phyloP scores from a whole-genome alignment of 2,329 filamentous ascomycete species.

The Alternaria brassicae region DNA sequence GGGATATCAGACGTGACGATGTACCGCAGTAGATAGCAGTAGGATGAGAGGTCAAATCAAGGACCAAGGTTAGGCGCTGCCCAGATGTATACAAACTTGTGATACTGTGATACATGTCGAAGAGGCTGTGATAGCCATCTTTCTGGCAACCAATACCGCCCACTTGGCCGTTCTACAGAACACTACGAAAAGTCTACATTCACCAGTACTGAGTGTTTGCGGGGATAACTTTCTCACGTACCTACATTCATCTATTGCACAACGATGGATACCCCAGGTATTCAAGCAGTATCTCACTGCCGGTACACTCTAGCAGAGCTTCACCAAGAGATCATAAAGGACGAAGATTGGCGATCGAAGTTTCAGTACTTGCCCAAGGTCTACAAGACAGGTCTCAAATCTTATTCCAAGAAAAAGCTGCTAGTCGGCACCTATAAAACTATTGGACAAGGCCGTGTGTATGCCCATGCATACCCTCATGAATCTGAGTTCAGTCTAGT shows the following conservation, averaged over 20 bases:
- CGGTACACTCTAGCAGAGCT: background rate
- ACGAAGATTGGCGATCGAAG: background rate
- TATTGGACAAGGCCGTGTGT: background rate
- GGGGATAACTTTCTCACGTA: background rate
- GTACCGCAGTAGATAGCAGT: conserved; percentile 10
- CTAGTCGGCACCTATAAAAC: background rate
- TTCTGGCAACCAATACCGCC: no score
- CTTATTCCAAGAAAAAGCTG: background rate
- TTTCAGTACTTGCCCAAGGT: background rate
- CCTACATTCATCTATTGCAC: background rate
- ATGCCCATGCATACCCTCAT: background rate
- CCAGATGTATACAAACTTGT: background rate
- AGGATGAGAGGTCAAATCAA: background rate
- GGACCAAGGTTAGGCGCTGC: background rate
- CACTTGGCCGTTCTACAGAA: no score
- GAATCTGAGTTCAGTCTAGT: background rate
- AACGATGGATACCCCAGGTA: background rate
- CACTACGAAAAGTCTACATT: no score
- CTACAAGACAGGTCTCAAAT: background rate
- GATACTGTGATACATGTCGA: background rate
- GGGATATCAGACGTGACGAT: conserved; percentile 15
- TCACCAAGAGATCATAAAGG: background rate
- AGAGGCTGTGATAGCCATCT: background rate
- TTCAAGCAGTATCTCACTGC: background rate
- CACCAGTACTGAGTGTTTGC: no score